These are phyloP conservation scores for Dothistroma pini DNA, from an alignment of 2,329 filamentous ascomycete genomes.

Conservation along the genomic window DNA sequence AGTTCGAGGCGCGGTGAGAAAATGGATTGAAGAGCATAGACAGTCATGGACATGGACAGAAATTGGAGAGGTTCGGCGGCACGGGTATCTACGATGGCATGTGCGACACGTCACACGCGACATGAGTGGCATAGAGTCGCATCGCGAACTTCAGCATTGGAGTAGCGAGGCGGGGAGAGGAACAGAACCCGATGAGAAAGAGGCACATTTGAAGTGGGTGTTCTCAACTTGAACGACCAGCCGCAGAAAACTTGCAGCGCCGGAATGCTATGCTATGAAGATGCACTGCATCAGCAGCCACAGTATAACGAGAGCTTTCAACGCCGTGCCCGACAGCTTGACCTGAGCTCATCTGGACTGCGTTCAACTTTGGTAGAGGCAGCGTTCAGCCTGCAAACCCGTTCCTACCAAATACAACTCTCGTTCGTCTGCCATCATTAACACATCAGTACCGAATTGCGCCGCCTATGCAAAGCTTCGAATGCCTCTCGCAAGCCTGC, in stretches of 20 bases:
- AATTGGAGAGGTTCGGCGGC: too few species aligned
- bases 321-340: not conserved
- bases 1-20: constrained; percentile 83
- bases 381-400: not conserved
- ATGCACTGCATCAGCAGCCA: constrained; percentile 1
- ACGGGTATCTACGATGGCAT: too few species aligned
- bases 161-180: not conserved
- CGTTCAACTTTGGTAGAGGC: not conserved
- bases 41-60: too few species aligned
- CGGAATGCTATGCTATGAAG: not conserved
- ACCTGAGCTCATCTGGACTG: not conserved
- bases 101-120: not conserved
- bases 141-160: not conserved
- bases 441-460: constrained; percentile 10
- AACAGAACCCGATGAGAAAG: not conserved
- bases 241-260: not conserved
- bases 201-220: not conserved
- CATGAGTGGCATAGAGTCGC: not conserved
- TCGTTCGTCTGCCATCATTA: constrained; percentile 10
- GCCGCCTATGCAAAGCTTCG: constrained; percentile 7
- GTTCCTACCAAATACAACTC: not conserved
- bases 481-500: not conserved
- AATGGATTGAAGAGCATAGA: too few species aligned
- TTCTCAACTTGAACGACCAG: not conserved
- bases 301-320: not conserved